A percentile compares a stretch with the other conserved stretches of the same genome.
phyloP scores from a whole-genome alignment of 1,284 basidiomycete genomes.

The Ustilago cynodontis region DNA sequence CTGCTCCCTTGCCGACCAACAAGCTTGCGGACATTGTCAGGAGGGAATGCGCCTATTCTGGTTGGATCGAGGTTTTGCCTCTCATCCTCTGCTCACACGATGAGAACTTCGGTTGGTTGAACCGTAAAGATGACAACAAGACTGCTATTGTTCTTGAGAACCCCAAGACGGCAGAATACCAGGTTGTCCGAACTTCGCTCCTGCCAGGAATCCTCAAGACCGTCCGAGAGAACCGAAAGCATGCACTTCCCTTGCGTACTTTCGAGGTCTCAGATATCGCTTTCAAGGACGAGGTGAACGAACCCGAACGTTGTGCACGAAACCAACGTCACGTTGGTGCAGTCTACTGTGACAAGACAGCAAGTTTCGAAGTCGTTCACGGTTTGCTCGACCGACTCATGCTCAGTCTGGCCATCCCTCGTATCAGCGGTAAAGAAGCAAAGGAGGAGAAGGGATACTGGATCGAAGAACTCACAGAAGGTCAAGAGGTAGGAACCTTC shows the following conservation, averaged over 20 bases:
- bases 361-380: constrained; percentile 96
- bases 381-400: constrained; percentile 93
- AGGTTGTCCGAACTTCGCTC: constrained; percentile 94
- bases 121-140: constrained; percentile 83
- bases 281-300: constrained; percentile 80
- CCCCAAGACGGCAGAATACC: constrained; percentile 97
- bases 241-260: constrained; percentile 89
- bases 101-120: constrained; percentile 95
- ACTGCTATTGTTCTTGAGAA: constrained; percentile 92
- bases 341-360: constrained; percentile 94
- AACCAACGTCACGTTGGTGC: constrained; percentile 90
- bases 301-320: constrained; percentile 81
- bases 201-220: constrained; percentile 96
- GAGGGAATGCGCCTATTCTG: constrained; percentile 89
- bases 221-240: constrained; percentile 93
- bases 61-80: constrained; percentile 95
- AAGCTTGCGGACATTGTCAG: constrained; percentile 90
- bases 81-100: constrained; percentile 98
- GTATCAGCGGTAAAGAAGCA: constrained; percentile 76
- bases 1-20: constrained; percentile 89
- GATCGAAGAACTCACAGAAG: constrained; percentile 73
- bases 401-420: constrained; percentile 90
- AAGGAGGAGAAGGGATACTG: constrained; percentile 84
- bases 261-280: constrained; percentile 96
- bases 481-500: constrained; percentile 82